Evolutionary conservation across 129 eudicot genomes (phyloP), one percentile per base, ranked within the genome.

Genomic region (Artemisia annua): DNA sequence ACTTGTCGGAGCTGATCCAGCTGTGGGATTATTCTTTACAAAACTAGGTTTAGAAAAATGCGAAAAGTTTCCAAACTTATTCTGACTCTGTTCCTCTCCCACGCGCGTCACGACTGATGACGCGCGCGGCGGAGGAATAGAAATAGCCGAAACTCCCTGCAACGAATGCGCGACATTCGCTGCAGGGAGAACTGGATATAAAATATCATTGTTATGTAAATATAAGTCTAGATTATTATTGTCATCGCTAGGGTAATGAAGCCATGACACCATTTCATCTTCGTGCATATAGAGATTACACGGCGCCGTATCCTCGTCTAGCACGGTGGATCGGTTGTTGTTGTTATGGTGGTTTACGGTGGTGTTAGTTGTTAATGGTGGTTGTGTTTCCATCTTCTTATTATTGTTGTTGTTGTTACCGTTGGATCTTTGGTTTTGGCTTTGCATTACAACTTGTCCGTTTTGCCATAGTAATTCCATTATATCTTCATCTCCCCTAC

Each of bases 391-490:
- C 67, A 82, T 11, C 60, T 59, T 80, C 30, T 59, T 71, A 30
- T 78, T 80, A 4, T 51, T 43, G 56, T 3, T 74, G 6, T 46
- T 43, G 61, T 3, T 57, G 26, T 30, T 14, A 50, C 55, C 60
- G 30, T 30, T 30, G 39, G 85, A 77, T 76, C 81, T 84, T 20
- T 79, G 90, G 53, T 63, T 85, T 74, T 87, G 98, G 55, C 82
- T 82, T 12, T 92, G 89, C 55, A 82, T 68, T 7, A 89, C 90
- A 3, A 92, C 87, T 50, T 87, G 89, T 0, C 96, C 98, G 83
- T 92, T 83, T 66, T 85, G 91, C 98, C 98, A 92, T 4, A 85
- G 62, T 24, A 92, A 75, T 80, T 92, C 98, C 85, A 83, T 79
- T 48, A 92, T 73, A 54, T 85, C 96, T 66, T 84, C 87, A 17